A percentile compares a stretch with the other conserved stretches of the same genome.
Evolutionary conservation across 1,284 basidiomycete genomes (phyloP).

Genomic region (Apiotrichum mycotoxinovorans): DNA sequence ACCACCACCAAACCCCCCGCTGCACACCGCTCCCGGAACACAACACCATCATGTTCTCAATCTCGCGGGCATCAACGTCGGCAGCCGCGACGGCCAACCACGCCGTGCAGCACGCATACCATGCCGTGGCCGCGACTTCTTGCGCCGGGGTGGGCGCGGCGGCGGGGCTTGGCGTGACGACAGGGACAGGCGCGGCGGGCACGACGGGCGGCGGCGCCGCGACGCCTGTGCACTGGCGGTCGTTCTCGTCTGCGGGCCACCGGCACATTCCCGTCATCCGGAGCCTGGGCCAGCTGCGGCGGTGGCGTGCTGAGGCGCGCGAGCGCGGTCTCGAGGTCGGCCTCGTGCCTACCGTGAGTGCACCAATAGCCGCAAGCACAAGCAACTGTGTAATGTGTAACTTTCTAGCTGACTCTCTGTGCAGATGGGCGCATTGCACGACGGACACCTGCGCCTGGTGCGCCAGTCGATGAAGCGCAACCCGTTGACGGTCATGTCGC

Average conservation of each 20-base stretch:
- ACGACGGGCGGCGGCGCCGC: not conserved
- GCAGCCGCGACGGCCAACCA: not conserved
- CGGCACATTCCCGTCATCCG: slow-evolving; percentile 67
- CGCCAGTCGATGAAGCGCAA: slow-evolving; percentile 68
- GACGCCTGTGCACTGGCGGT: not conserved
- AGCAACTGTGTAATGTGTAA: no score
- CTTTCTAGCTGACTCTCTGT: not conserved
- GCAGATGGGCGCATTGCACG: slow-evolving; percentile 88
- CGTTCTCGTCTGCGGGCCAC: not conserved
- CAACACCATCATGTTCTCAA: not conserved
- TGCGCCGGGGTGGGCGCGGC: no score
- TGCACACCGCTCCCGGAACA: no score
- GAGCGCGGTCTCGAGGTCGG: slow-evolving; percentile 68
- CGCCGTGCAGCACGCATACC: not conserved
- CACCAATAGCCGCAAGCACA: not conserved
- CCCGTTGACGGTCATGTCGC: slow-evolving; percentile 84
- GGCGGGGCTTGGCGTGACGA: no score
- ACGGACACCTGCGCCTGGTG: slow-evolving; percentile 82
- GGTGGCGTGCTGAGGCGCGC: slow-evolving; percentile 70
- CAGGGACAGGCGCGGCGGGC: no score
- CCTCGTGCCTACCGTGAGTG: slow-evolving; percentile 71
- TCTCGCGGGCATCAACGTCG: slow-evolving; percentile 2
- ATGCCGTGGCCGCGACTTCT: no score
- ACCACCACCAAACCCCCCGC: no score
- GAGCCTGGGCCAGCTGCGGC: slow-evolving; percentile 64